Evolutionary conservation across 140 eudicot species (phyloP), one percentile per base, ranked within the genome.

Genomic region (Stevia rebaudiana): DNA sequence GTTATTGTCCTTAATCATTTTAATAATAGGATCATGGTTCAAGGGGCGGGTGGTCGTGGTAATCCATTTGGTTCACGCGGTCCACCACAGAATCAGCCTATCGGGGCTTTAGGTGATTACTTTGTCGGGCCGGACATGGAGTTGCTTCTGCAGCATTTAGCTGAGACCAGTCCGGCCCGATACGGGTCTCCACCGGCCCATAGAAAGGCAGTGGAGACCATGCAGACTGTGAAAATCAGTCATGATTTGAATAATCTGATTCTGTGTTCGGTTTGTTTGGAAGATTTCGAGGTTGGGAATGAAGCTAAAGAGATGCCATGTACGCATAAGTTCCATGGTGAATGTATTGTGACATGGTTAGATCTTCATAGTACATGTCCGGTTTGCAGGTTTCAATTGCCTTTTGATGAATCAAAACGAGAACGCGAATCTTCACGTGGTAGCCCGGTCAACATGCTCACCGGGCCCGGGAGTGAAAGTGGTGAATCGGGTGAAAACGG

Each of bases 271-370:
- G 83, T 82, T 57, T 85, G 94, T 74, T 76, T 85, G 78, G 94
- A 85, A 25, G 86, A 85, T 21, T 76, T 75, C 8, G 83, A 74
- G 77, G 35, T 67, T 12, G 94, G 86, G 28, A 25, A 68, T 17
- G 80, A 79, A 61, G 83, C 75, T 0, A 84, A 81, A 48, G 79
- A 81, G 78, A 81, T 85, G 81, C 94, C 94, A 37, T 82, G 88
- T 58, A 82, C 76, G 51, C 94, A 85, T 51, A 82, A 72, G 78
- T 85, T 85, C 61, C 79, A 74, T 61, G 64, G 74, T 11, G 74
- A 50, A 0, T 74, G 79, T 50, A 67, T 74, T 10, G 1, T 59
- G 3, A 67, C 79, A 74, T 74, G 79, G 74, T n/a, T 74, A 48
- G 74, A 74, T 16, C 79, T 74, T 67, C 79, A 74, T 61, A 74